Evolutionary conservation across 208 protist genomes (phyloP).

Genomic region (Tritrichomonas foetus): DNA sequence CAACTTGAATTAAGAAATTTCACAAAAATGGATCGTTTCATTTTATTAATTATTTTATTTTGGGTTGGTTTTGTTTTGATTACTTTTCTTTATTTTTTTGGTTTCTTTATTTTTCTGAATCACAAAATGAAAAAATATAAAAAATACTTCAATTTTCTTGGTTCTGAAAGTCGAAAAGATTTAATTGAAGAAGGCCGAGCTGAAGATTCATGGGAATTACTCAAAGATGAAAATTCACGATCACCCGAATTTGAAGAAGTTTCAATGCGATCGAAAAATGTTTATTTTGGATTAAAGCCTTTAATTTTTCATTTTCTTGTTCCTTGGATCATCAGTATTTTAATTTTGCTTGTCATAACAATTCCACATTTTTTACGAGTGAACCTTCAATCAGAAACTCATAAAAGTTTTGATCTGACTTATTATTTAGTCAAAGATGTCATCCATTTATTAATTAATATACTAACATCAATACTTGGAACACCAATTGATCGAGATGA

Average conservation of each 20-base stretch:
- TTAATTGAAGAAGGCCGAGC: background rate
- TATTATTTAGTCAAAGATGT: background rate
- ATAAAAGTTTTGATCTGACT: background rate
- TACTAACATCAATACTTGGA: background rate
- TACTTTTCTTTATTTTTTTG: background rate
- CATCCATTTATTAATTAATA: background rate
- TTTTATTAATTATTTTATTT: background rate
- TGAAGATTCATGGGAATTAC: conserved; percentile 24
- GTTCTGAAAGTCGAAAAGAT: background rate
- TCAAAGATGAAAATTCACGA: background rate
- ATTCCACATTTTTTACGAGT: background rate
- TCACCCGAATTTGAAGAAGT: too few species aligned
- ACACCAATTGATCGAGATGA: background rate
- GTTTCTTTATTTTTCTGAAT: background rate
- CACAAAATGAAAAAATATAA: background rate
- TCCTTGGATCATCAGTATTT: background rate
- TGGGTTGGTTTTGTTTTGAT: background rate
- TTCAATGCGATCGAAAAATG: too few species aligned
- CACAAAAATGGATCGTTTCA: background rate
- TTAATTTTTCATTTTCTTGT: background rate
- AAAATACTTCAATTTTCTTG: background rate
- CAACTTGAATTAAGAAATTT: background rate
- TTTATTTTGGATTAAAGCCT: background rate
- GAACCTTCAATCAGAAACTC: background rate
- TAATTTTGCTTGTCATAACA: background rate